Conservation (phyloP, 345 rosid genomes). For the Laguncularia racemosa region DNA sequence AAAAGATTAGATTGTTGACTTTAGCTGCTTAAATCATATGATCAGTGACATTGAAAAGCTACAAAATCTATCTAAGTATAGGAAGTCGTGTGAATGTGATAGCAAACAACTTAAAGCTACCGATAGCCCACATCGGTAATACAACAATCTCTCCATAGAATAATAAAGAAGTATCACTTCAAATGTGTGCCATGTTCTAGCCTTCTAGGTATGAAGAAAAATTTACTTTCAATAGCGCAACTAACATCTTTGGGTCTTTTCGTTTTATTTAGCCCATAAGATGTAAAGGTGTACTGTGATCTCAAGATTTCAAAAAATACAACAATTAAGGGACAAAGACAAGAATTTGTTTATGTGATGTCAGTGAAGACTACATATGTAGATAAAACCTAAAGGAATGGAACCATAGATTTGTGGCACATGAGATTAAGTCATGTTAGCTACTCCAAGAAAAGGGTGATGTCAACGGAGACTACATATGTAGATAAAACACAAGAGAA, state of each 20-base stretch:
- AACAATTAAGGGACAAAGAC: background rate
- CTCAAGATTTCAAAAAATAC: background rate
- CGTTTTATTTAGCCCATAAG: background rate
- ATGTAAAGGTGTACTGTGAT: background rate
- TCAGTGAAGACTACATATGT: background rate
- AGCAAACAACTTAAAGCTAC: no score
- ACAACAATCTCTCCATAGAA: no score
- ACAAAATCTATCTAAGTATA: conserved; percentile 1
- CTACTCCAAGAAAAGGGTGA: background rate
- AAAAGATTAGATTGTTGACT: conserved; percentile 17
- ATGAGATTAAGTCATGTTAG: background rate
- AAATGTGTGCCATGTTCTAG: background rate
- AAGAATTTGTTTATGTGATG: conserved; percentile 1
- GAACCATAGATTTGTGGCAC: background rate
- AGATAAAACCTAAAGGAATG: background rate
- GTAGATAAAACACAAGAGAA: background rate
- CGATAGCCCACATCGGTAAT: no score
- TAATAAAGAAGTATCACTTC: no score
- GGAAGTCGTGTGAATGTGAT: no score
- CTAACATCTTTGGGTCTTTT: background rate
- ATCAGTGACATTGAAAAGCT: conserved; percentile 6
- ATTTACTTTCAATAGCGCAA: background rate
- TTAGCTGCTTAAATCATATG: conserved; percentile 14
- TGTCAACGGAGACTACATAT: background rate
- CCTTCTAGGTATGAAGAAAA: background rate